Conservation (phyloP, 2,329 filamentous ascomycete species). For the Scedosporium boydii region DNA sequence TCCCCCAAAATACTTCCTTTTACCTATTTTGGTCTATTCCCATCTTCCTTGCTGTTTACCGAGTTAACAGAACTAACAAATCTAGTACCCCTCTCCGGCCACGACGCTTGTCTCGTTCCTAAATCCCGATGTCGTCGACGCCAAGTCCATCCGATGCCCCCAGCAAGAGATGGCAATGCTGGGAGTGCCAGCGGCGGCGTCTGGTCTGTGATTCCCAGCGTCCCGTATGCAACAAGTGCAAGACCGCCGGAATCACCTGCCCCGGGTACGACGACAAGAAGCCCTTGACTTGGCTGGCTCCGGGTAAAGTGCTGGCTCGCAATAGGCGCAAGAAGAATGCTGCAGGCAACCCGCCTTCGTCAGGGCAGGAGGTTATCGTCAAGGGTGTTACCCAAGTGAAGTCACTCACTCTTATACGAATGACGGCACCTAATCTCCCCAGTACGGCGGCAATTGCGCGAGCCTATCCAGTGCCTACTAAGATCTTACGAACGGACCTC, state of each 20-base stretch:
- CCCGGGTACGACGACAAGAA: constrained; percentile 28
- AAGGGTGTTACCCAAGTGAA: background rate
- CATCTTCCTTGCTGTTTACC: background rate
- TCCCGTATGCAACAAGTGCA: constrained; percentile 27
- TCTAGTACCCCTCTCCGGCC: background rate
- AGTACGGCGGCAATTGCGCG: background rate
- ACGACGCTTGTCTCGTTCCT: background rate
- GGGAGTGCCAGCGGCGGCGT: constrained; percentile 30
- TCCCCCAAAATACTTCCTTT: background rate
- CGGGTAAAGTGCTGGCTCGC: constrained; percentile 23
- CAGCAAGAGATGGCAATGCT: constrained; percentile 21
- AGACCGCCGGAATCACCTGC: constrained; percentile 21
- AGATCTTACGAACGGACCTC: constrained; percentile 7
- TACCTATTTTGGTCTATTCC: background rate
- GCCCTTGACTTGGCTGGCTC: constrained; percentile 29
- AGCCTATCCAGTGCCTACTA: constrained; percentile 1
- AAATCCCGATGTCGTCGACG: background rate
- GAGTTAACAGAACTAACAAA: background rate
- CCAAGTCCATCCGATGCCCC: background rate
- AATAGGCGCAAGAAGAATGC: constrained; percentile 10
- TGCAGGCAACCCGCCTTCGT: too few relatives aligned
- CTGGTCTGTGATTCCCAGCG: constrained; percentile 27
- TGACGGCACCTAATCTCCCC: background rate
- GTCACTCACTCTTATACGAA: background rate
- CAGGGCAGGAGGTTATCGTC: too few relatives aligned